These are phyloP conservation scores for Colletotrichum gloeosporioides DNA, from an alignment of 2,329 filamentous ascomycete genomes.

Conservation along the genomic window DNA sequence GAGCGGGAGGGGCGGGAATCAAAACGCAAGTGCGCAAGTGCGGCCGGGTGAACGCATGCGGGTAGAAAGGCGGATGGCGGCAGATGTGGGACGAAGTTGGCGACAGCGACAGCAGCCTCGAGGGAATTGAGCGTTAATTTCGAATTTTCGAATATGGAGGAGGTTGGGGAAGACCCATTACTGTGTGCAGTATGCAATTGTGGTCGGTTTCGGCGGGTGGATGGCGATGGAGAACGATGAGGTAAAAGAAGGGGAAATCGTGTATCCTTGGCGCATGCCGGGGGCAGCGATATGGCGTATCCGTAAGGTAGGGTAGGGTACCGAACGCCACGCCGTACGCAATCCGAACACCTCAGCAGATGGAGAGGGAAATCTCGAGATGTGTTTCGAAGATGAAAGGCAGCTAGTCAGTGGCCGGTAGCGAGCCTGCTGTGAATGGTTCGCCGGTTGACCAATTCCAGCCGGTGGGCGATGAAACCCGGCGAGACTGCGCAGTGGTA, in stretches of 20 bases:
- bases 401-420: neutral
- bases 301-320: neutral
- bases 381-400: neutral
- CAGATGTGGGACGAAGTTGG: neutral
- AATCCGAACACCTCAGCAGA: neutral
- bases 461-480: neutral
- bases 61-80: neutral
- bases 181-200: neutral
- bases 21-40: neutral
- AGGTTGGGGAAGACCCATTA: neutral
- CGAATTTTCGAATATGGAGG: neutral
- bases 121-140: neutral
- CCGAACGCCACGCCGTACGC: neutral
- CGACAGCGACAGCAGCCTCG: neutral
- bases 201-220: slow-evolving; percentile 8
- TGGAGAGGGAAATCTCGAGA: neutral
- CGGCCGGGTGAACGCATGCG: neutral
- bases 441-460: neutral
- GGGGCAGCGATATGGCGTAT: neutral
- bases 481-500: neutral
- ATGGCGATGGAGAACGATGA: neutral
- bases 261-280: neutral
- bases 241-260: neutral
- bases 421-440: neutral
- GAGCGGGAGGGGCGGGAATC: neutral